Base-by-base conservation (phyloP, 257 asterid genomes). In the Orobanche coerulescens region DNA sequence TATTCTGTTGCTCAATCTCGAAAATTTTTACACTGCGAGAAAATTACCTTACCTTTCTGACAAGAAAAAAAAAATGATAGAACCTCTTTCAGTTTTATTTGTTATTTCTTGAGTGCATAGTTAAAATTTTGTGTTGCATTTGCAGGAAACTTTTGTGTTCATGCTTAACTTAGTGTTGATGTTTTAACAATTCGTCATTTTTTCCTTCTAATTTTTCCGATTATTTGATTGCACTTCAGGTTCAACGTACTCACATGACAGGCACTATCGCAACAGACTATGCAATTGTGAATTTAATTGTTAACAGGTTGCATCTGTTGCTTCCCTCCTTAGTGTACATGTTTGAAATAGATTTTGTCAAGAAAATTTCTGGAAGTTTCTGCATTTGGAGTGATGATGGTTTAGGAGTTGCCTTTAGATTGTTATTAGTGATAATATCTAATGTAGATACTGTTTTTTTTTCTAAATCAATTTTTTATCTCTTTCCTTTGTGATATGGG, bases 241-340 rank as follows among this genome's bases (percentile, higher is more conserved):
- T 93, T 77, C 98, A 93, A 68, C 98, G 89, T 70, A 74, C 90
- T 59, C 94, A 92, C 86, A 86, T 89, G 95, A 89, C 95, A 54
- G 95, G 86, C 64, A 89, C 98, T 70, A 95, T 95, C 19, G 95
- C 84, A 55, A 96, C 97, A 70, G 98, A 93, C 75, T 72, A 78
- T 86, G 98, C 98, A 26, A 86, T 94, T 5, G 98, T 93, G 69
- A 95, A 84, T 73, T 77, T 93, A 64, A 73, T 93, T 62, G 95
- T 89, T 54, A 88, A 86, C 68, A 75, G 94, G 50, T 75, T 93
- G 87, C 91, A 93, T 67, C 62, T 78, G 60, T 19, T 86, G 53
- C 80, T 93, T 64, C 98, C 98, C 79, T 76, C 93, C 51, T 80
- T 93, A 75, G 98, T 89, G 84, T 93, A 89, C 88, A 93, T 97